Evolutionary conservation across 805 yeast species (phyloP).

Genomic region (Yamadazyma paraphyllophila): DNA sequence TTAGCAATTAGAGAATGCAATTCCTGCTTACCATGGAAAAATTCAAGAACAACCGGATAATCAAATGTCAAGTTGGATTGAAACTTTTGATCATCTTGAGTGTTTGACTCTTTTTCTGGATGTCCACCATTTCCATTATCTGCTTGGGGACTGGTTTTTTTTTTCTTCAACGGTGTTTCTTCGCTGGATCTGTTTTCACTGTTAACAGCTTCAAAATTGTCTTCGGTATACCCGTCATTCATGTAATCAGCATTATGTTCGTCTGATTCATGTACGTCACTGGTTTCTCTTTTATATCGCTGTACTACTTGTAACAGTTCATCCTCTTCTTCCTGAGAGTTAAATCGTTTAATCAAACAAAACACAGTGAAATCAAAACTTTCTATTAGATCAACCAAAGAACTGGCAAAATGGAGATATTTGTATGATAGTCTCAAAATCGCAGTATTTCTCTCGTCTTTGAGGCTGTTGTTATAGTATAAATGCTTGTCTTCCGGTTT

Average conservation of each 20-base stretch:
- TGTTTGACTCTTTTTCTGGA: not conserved
- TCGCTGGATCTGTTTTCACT: not conserved
- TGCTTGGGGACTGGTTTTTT: too few relatives aligned
- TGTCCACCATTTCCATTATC: not conserved
- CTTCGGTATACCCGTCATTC: not conserved
- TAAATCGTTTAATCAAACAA: slow-evolving; percentile 37
- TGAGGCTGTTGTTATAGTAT: slow-evolving; percentile 33
- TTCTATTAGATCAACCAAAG: slow-evolving; percentile 53
- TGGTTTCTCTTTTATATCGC: slow-evolving; percentile 5
- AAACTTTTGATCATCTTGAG: slow-evolving; percentile 1
- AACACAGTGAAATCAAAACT: slow-evolving; percentile 61
- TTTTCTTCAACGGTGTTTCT: too few relatives aligned
- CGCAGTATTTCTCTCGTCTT: slow-evolving; percentile 48
- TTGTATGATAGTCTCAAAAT: slow-evolving; percentile 54
- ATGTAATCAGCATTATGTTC: not conserved
- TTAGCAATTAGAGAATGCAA: slow-evolving; percentile 59
- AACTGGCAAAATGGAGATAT: slow-evolving; percentile 46
- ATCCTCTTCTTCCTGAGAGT: slow-evolving; percentile 18
- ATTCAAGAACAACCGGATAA: slow-evolving; percentile 63
- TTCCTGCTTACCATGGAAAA: slow-evolving; percentile 69
- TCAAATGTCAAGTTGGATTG: slow-evolving; percentile 34
- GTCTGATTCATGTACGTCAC: not conserved
- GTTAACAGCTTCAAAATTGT: not conserved
- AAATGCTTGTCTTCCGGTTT: slow-evolving; percentile 35
- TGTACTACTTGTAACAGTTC: slow-evolving; percentile 12